Base-by-base conservation (phyloP, 2,329 filamentous ascomycete genomes). In the Aspergillus ibericus region DNA sequence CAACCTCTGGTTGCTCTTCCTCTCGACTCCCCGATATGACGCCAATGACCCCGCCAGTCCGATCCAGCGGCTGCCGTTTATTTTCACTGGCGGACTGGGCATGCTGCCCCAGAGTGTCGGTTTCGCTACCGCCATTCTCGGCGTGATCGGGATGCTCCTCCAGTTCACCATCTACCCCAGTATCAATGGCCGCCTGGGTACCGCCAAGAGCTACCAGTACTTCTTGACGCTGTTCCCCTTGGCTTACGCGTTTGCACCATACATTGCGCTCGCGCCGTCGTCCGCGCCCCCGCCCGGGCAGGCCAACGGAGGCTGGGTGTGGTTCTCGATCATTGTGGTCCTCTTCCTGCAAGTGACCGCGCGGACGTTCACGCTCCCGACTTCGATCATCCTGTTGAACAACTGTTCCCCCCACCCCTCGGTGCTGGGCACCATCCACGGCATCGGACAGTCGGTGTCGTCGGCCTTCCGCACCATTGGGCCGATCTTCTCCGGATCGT, bases 1-100 rank as follows among this genome's bases (percentile, higher is more conserved):
- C 70, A 87, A 88, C 16, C 82, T 92, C 20, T 92, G 88, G 87
- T 87, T 89, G 51, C 83, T 91, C 48, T 92, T 92, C 76, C 82
- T 92, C 46, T 91, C 89, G 1, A 90, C 89, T 0, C 87, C 88
- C 0, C 87, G 88, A 7, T 85, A 75, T 55, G 73, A 76, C 42
- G 38, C 68, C 13, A 68, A 70, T 46, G 72, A 76, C 75, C 75
- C 78, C 10, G 65, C 70, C 13, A 69, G 70, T 18, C 70, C 79
- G 62, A 76, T 82, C 55, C 77, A 66, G 60, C 74, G 52, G 59
- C 76, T 85, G 1, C 85, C 86, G 0, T 78, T 79, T 59, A 64
- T 82, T 63, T 92, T 89, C 68, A 84, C 84, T 0, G 90, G 90
- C 18, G 91, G 91, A 9, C 79, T 93, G 1, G 88, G 89, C 25